These are phyloP conservation scores for Rhytidhysteron rufulum DNA, from an alignment of 2,329 filamentous ascomycete genomes.

Conservation along the genomic window DNA sequence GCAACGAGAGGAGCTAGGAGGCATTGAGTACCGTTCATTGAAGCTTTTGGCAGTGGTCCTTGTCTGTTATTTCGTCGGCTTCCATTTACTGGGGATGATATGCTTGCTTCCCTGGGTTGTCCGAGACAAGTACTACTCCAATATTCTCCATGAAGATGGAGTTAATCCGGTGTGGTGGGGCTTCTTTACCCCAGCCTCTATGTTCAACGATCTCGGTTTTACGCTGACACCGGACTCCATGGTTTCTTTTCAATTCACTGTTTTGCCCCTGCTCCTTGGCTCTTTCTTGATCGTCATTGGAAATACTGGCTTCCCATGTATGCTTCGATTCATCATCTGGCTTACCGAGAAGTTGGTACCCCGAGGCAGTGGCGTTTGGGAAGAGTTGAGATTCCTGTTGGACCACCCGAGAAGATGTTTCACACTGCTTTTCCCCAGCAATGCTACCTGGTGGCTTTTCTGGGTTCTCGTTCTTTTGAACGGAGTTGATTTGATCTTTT, in stretches of 20 bases:
- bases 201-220: conserved; percentile 94
- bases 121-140: conserved; percentile 55
- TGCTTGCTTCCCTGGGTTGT: conserved; percentile 79
- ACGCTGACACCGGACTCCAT: conserved; percentile 92
- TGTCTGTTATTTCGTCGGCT: conserved; percentile 74
- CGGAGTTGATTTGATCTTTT: conserved; percentile 80
- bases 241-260: conserved; percentile 76
- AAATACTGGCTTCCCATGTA: conserved; percentile 92
- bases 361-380: conserved; percentile 68
- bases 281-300: conserved; percentile 89
- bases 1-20: conserved; percentile 90
- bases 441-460: conserved; percentile 94
- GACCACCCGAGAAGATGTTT: conserved; percentile 96
- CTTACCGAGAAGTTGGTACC: conserved; percentile 64
- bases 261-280: conserved; percentile 72
- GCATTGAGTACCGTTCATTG: conserved; percentile 90
- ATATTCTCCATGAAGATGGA: conserved; percentile 58
- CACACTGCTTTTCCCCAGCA: conserved; percentile 84
- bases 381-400: conserved; percentile 84
- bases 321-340: conserved; percentile 95
- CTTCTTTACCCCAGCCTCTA: conserved; percentile 80
- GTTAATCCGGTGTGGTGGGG: conserved; percentile 81
- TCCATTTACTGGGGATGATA: conserved; percentile 71
- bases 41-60: conserved; percentile 81
- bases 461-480: conserved; percentile 80